Base-by-base conservation (phyloP, 176 grass and related monocot species). In the Oryza coarctata region DNA sequence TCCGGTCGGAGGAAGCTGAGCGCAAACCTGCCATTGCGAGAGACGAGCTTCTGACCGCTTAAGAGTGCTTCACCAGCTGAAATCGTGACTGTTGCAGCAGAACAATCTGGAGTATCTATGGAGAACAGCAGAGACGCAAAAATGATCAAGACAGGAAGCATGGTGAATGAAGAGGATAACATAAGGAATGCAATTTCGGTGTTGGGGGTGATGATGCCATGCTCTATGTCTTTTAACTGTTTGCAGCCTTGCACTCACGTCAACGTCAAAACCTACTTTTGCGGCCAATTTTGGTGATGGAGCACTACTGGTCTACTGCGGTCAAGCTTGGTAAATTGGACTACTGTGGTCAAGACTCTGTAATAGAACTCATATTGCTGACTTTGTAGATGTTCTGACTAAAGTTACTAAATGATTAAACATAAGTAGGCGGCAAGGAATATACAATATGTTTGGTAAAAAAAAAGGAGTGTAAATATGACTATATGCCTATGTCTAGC, bases 1-100 rank as follows among this genome's bases (percentile, higher is more conserved):
- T 17, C 14, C 6, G 64, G 84, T 50, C 74, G 70, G 77, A 85
- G 87, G 65, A 93, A 93, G 12, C 91, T 81, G 10, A 93, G 82
- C 22, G 32, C 71, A 4, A 79, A 90, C 63, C 40, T 87, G 38
- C 79, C 87, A 47, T 82, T 78, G 15, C 25, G 3, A 13, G 87
- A 92, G 18, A 65, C 73, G 0, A 90, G 81, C 43, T 63, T 87
- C 50, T 85, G 60, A n/a, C 65, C 81, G 3, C 25, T 68, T 14
- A 28, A 4, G 32, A 93, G 81, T 9, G 47, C 61, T 26, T 74
- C 63, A 69, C 70, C 76, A 14, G 73, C 61, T 31, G 75, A 71
- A 20, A 93, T 73, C 4, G 52, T 63, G 57, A 75, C 26, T 13
- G 72, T 22, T 83, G 76, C 71, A 52, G 71, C 28, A 44, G 83